Conservation (phyloP, 1,139 yeast genomes). For the Protomyces inundatus region DNA sequence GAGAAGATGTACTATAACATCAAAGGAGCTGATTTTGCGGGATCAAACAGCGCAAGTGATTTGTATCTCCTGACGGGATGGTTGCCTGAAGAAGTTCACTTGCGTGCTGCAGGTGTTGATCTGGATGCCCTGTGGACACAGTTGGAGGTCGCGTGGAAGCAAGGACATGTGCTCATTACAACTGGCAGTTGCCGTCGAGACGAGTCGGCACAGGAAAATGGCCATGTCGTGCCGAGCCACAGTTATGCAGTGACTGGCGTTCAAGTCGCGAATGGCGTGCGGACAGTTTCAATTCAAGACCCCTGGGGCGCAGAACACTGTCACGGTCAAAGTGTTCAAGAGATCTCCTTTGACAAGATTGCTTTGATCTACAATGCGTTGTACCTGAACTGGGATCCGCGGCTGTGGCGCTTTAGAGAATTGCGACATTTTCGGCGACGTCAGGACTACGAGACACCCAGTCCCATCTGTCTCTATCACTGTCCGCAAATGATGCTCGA, state of each 20-base stretch:
- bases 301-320: slow-evolving; percentile 40
- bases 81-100: slow-evolving; percentile 59
- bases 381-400: slow-evolving; percentile 65
- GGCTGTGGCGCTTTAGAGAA: slow-evolving; percentile 38
- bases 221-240: slow-evolving; percentile 54
- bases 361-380: slow-evolving; percentile 51
- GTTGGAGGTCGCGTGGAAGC: slow-evolving; percentile 37
- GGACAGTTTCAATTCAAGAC: slow-evolving; percentile 46
- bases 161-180: slow-evolving; percentile 50
- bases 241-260: slow-evolving; percentile 58
- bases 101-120: slow-evolving; percentile 36
- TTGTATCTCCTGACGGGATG: slow-evolving; percentile 63
- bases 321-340: slow-evolving; percentile 7
- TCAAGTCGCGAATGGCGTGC: slow-evolving; percentile 32
- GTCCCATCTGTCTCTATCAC: slow-evolving; percentile 35
- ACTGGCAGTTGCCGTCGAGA: slow-evolving; percentile 61
- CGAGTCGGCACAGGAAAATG: slow-evolving; percentile 40
- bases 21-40: slow-evolving; percentile 58
- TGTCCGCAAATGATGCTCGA: slow-evolving; percentile 5
- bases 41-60: slow-evolving; percentile 78
- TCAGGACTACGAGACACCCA: slow-evolving; percentile 30
- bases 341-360: slow-evolving; percentile 39
- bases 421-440: slow-evolving; percentile 41
- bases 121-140: slow-evolving; percentile 40
- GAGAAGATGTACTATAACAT: slow-evolving; percentile 72